A percentile compares a stretch with the other conserved stretches of the same genome.
Evolutionary conservation across 208 protist species (phyloP).

Genomic region (Leishmania aethiopica): DNA sequence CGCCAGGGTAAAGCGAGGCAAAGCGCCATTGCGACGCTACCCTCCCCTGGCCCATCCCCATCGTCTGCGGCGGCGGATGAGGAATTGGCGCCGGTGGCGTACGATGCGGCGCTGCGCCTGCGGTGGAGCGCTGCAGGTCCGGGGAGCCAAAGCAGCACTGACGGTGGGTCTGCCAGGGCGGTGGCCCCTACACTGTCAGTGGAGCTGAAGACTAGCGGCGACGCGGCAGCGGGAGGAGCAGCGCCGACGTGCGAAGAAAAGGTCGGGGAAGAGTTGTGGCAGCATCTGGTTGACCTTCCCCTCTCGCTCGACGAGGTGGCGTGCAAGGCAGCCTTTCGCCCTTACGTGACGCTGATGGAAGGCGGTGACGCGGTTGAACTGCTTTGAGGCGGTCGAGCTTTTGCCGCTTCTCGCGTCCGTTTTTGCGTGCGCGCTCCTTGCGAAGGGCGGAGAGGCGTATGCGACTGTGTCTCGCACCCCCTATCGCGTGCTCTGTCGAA

Average conservation of each 20-base stretch:
- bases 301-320: conserved; percentile 25
- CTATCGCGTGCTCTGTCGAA: neutral
- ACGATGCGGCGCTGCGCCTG: conserved; percentile 14
- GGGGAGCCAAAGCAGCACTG: neutral
- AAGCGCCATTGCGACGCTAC: neutral
- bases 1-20: neutral
- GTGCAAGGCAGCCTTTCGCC: conserved; percentile 39
- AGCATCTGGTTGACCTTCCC: conserved; percentile 27
- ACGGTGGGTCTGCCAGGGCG: neutral
- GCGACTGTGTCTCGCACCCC: neutral
- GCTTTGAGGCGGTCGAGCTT: neutral
- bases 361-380: conserved; percentile 43
- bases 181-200: conserved; percentile 1
- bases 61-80: neutral
- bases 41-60: neutral
- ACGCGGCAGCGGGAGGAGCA: neutral
- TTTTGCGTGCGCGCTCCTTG: neutral
- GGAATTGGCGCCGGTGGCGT: neutral
- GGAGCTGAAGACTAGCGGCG: conserved; percentile 1
- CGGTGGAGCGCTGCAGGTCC: neutral
- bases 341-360: conserved; percentile 72
- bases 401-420: neutral
- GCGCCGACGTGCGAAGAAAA: neutral
- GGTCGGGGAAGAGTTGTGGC: conserved; percentile 22
- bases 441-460: neutral